Evolutionary conservation across 2,329 filamentous ascomycete species (phyloP), one percentile per base, ranked within the genome.

Genomic region (Fusarium fujikuroi): DNA sequence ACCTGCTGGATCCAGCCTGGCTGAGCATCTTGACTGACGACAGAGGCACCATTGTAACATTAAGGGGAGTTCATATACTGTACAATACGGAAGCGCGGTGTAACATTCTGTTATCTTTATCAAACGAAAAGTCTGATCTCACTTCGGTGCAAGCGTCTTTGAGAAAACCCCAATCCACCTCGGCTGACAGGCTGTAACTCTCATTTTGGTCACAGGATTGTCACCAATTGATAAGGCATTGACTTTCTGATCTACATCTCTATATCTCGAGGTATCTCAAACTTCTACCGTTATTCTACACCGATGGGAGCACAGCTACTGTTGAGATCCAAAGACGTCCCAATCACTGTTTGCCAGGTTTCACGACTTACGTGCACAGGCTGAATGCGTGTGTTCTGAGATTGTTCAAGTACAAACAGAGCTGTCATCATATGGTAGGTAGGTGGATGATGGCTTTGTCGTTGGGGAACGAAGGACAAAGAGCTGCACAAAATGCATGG

Each of bases 11-110:
- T 43, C 25, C 53, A 43, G 54, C 15, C 44, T 21, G 14, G 18
- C 28, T 36, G 21, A 36, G 23, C 36, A n/a, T 34, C 21, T 23
- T 34, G 23, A 23, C 40, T 15, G 30, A 16, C 32, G 21, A 56
- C 15, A 36, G 52, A 19, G 25, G 58, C n/a, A 19, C 28, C 58
- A 44, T 43, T 73, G 67, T 73, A 72, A 56, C 25, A 66, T 70
- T 64, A n/a, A 46, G 36, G 11, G 46, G 47, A 47, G 37, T 50
- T 59, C 19, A 30, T 30, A 63, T 30, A 34, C 52, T 73, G 70
- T 71, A 73, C 25, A 50, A 74, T 68, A 71, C 39, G 52, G 28
- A 49, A 46, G 37, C 9, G 21, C 19, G 42, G 16, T 53, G 40
- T 8, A 23, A 34, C 0, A 34, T 23, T 34, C 6, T 23, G 47